Evolutionary conservation across 768 basidiomycete species (phyloP), one percentile per base, ranked within the genome.

Genomic region (Kockovaella imperatae): DNA sequence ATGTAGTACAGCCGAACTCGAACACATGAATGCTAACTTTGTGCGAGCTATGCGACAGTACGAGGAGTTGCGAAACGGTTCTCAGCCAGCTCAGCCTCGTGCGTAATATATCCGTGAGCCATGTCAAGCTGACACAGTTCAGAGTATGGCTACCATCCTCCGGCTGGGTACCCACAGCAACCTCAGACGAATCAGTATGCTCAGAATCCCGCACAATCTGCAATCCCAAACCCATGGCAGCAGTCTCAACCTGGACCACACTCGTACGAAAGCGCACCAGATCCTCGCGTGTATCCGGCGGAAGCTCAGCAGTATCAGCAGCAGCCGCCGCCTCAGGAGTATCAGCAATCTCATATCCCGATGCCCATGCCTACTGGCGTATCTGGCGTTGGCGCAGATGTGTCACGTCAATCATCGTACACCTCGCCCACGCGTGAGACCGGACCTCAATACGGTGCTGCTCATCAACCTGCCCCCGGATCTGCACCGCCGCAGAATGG

Each of bases 1-100:
- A 25, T 23, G 21, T 28, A n/a, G 23, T 14, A 18, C 57, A 93
- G 91, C 90, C 48, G 93, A 97, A 70, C 76, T 96, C 26, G 83
- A 90, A 5, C 82, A 84, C 2, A 91, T 96, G 86, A 90, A 90
- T 68, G 87, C 91, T 71, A 88, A 82, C 15, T 95, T 97, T 61
- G 78, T 90, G 24, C 81, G 83, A 35, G 91, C 90, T 4, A 78
- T 87, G 39, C 80, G 82, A 14, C 87, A 91, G 46, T 97, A 91
- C 60, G 90, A 95, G 64, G 75, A 83, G 26, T 86, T 95, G 83
- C 87, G 91, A 81, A 87, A 89, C 64, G 53, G 50, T 10, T 47
- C 54, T 14, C 51, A 54, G n/a, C 47, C 54, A 26, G 42, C 31
- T 17, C 38, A 35, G n/a, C 25, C 26, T 36, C 42, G 45, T 48